Conservation (phyloP, 2,329 filamentous ascomycete genomes). For the Zymoseptoria brevis region DNA sequence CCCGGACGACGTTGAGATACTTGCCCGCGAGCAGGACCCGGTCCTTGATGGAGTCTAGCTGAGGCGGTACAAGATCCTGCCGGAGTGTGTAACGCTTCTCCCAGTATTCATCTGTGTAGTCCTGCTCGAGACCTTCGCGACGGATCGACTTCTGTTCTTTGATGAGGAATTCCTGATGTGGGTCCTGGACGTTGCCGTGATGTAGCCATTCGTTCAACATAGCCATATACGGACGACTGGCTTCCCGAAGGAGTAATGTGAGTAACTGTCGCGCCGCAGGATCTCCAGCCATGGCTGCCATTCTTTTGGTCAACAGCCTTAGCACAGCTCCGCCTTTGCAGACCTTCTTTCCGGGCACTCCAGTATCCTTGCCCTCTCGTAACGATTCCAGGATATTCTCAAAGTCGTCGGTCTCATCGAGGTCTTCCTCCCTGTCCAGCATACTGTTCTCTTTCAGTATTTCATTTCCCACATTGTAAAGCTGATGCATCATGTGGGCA, state of each 20-base stretch:
- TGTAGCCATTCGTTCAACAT: slow-evolving; percentile 99
- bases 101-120: slow-evolving; percentile 99
- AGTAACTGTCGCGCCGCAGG: slow-evolving; percentile 76
- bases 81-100: slow-evolving; percentile 94
- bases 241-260: slow-evolving; percentile 73
- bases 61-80: slow-evolving; percentile 82
- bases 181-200: slow-evolving; percentile 88
- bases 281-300: slow-evolving; percentile 88
- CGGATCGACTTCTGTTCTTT: slow-evolving; percentile 95
- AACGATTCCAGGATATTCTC: slow-evolving; percentile 90
- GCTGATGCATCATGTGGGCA: slow-evolving; percentile 80
- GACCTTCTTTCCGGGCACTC: slow-evolving; percentile 78
- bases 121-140: slow-evolving; percentile 81
- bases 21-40: slow-evolving; percentile 94
- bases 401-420: slow-evolving; percentile 67
- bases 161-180: slow-evolving; percentile 86
- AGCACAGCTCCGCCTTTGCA: slow-evolving; percentile 97
- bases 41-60: slow-evolving; percentile 82
- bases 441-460: slow-evolving; percentile 81
- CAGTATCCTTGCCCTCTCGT: slow-evolving; percentile 75
- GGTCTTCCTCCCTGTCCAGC: slow-evolving; percentile 63
- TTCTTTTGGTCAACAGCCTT: slow-evolving; percentile 71
- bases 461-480: slow-evolving; percentile 82
- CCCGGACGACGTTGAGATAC: slow-evolving; percentile 93
- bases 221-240: slow-evolving; percentile 88